Evolutionary conservation across 345 rosid genomes (phyloP).

Genomic region (Lepidium sativum): DNA sequence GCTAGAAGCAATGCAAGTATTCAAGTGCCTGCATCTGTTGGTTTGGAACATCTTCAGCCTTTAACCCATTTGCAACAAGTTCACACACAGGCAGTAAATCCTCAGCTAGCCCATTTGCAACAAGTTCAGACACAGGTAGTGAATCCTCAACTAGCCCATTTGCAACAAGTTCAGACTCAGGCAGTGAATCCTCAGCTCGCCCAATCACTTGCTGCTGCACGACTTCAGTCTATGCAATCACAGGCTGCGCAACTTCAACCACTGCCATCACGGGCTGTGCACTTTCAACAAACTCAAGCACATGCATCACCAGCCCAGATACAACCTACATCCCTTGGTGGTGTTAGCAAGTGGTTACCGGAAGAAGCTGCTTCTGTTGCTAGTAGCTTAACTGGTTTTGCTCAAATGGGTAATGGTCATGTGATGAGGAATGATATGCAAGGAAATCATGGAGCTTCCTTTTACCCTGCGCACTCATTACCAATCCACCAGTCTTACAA

Average conservation of each 20-base stretch:
- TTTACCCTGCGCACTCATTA: slow-evolving; percentile 28
- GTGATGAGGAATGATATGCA: slow-evolving; percentile 40
- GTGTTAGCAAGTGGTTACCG: slow-evolving; percentile 38
- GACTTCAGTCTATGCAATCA: slow-evolving; percentile 23
- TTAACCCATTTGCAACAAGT: slow-evolving; percentile 21
- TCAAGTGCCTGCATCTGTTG: slow-evolving; percentile 36
- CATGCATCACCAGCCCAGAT: slow-evolving; percentile 14
- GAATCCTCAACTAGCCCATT: slow-evolving; percentile 16
- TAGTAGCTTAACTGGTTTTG: slow-evolving; percentile 46
- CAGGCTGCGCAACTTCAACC: slow-evolving; percentile 23
- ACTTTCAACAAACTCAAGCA: slow-evolving; percentile 30
- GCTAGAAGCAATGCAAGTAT: slow-evolving; percentile 32
- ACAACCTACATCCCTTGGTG: slow-evolving; percentile 15
- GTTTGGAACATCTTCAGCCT: slow-evolving; percentile 14
- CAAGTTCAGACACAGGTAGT: not conserved
- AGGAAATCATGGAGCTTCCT: slow-evolving; percentile 33
- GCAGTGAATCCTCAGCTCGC: slow-evolving; percentile 15
- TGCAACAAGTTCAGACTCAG: not conserved
- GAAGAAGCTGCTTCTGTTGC: slow-evolving; percentile 50
- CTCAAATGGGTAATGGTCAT: slow-evolving; percentile 54
- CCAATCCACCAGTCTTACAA: slow-evolving; percentile 39
- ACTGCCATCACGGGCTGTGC: slow-evolving; percentile 39
- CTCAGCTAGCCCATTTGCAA: slow-evolving; percentile 12
- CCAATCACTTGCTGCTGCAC: slow-evolving; percentile 14
- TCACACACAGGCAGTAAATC: slow-evolving; percentile 19